A percentile compares a stretch with the other conserved stretches of the same genome.
Evolutionary conservation across 495 filamentous ascomycete genomes (phyloP).

Genomic region (Podospora pseudocomata): DNA sequence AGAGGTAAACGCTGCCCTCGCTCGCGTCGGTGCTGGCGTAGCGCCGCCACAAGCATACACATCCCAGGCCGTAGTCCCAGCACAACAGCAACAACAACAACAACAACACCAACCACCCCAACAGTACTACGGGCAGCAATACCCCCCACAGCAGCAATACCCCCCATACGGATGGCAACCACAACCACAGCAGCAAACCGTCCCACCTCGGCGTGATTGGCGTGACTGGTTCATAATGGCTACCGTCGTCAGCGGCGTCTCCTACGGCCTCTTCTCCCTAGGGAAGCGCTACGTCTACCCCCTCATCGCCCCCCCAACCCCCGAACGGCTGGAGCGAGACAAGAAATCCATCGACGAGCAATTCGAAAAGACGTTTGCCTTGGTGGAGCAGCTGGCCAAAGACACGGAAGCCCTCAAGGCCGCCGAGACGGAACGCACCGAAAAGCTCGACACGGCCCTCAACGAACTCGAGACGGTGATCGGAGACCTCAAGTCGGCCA

Average conservation of each 20-base stretch:
- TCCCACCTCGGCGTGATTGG: conserved; percentile 78
- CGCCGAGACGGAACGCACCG: conserved; percentile 78
- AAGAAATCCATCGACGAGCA: conserved; percentile 87
- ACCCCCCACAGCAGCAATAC: conserved; percentile 50
- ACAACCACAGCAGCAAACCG: conserved; percentile 57
- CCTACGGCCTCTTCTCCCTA: conserved; percentile 82
- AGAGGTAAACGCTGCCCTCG: conserved; percentile 82
- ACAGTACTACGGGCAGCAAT: conserved; percentile 60
- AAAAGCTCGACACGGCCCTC: conserved; percentile 77
- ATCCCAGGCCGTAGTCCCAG: conserved; percentile 33
- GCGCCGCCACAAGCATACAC: conserved; percentile 51
- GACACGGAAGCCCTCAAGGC: conserved; percentile 85
- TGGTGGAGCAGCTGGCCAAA: conserved; percentile 85
- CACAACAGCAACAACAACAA: conserved; percentile 37
- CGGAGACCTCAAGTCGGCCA: conserved; percentile 71
- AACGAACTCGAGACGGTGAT: conserved; percentile 81
- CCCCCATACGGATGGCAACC: conserved; percentile 60
- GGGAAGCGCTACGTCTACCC: conserved; percentile 91
- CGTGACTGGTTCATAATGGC: conserved; percentile 98
- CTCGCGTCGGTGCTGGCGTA: conserved; percentile 60
- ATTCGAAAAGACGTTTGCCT: conserved; percentile 83
- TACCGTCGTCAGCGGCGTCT: conserved; percentile 78
- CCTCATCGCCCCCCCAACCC: conserved; percentile 87
- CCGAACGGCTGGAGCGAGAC: conserved; percentile 87
- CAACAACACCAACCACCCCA: conserved; percentile 45